These are phyloP conservation scores for Citrus cavaleriei DNA, from an alignment of 345 rosid species.

Conservation along the genomic window DNA sequence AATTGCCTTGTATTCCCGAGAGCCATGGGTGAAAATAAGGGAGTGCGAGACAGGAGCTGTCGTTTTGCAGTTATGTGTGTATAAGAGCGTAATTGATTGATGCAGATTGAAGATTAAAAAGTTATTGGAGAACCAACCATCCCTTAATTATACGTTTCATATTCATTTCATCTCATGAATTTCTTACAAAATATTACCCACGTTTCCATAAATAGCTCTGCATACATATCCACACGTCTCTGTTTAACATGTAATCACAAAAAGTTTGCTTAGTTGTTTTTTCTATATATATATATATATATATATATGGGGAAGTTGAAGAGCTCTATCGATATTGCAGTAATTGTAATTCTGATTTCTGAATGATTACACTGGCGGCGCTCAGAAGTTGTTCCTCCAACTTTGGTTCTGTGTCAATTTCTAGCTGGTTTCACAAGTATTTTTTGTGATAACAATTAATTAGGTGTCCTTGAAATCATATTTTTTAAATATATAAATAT, in stretches of 20 bases:
- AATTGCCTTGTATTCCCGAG: conserved; percentile 33
- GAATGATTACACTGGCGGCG: conserved; percentile 70
- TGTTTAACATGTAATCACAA: conserved; percentile 15
- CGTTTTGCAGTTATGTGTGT: background rate
- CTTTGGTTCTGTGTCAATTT: conserved; percentile 24
- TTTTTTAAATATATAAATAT: too few relatives aligned
- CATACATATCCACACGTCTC: background rate
- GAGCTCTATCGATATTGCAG: conserved; percentile 6
- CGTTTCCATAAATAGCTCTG: conserved; percentile 10
- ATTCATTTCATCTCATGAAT: background rate
- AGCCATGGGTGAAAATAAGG: conserved; percentile 1
- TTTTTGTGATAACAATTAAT: conserved; percentile 1
- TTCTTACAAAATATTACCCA: background rate
- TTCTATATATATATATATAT: background rate
- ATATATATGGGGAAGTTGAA: conserved; percentile 33
- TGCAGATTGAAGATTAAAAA: conserved; percentile 17
- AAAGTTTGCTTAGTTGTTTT: background rate
- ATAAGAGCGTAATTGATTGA: conserved; percentile 15
- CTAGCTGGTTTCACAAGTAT: conserved; percentile 4
- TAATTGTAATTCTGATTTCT: conserved; percentile 25
- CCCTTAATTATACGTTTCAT: background rate
- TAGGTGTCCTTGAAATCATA: too few relatives aligned
- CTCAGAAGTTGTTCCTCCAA: conserved; percentile 58
- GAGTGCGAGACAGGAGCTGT: background rate
- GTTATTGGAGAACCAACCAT: background rate